Evolutionary conservation across 2,329 filamentous ascomycete species (phyloP), one percentile per base, ranked within the genome.

Genomic region (Aspergillus fructus): DNA sequence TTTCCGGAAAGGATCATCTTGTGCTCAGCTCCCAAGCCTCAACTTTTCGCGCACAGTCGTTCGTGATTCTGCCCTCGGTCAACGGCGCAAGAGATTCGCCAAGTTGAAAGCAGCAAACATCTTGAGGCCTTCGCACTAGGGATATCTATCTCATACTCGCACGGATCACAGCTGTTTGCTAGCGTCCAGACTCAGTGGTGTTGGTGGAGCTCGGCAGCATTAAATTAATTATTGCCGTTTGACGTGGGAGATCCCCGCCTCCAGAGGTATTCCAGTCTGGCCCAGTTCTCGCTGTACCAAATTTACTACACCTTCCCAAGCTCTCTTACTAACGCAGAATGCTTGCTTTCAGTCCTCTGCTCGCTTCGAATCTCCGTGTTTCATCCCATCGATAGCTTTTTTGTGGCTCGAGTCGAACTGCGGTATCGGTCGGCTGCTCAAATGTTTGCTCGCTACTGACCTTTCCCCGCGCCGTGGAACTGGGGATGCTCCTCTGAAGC

Each of bases 171-270:
- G 27, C 39, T 19, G 27, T 34, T 34, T 39, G 45, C 55, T 48
- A 50, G 53, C 43, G 45, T n/a, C 21, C 45, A 48, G 45, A 48
- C 12, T 37, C 34, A n/a, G 34, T n/a, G 19, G 11, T 41, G 48
- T 63, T 62, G 62, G 68, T 71, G 69, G 69, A 71, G 68, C 65
- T 66, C 60, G 63, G 66, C 66, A 62, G 59, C 64, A 59, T 52
- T 56, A 62, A 54, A 53, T 58, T 48, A 34, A 58, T 58, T 37
- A 40, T 49, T 58, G 50, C 55, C 51, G 48, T 69, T 71, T 71
- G 68, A 71, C 68, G 65, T 71, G 63, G 66, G 66, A 65, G 67
- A 69, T 68, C 67, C 64, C 63, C 64, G 59, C 65, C 65, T 66
- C 66, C 68, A 62, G 62, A 64, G 63, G 63, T 56, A 51, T 58